These are phyloP conservation scores for Starmerella stellata DNA, from an alignment of 805 yeast genomes.

Conservation along the genomic window DNA sequence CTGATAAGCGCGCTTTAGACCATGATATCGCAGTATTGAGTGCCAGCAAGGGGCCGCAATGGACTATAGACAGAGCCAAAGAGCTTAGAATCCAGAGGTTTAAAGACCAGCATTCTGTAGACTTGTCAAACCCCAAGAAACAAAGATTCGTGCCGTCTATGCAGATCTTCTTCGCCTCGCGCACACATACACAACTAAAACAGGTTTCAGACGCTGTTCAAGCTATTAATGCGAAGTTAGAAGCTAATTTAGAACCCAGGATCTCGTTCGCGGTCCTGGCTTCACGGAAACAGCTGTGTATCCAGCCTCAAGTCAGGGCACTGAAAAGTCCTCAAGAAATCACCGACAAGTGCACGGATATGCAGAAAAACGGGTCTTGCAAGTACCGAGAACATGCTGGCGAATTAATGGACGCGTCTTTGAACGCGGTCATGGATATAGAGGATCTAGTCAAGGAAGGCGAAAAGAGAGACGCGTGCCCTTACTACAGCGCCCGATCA, in stretches of 20 bases:
- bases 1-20: conserved; percentile 11
- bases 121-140: not conserved
- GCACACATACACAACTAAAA: conserved; percentile 77
- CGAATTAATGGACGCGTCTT: conserved; percentile 24
- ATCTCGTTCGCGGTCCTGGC: conserved; percentile 44
- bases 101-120: conserved; percentile 4
- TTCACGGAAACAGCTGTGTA: conserved; percentile 71
- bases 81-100: conserved; percentile 13
- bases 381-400: conserved; percentile 26
- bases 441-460: conserved; percentile 62
- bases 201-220: conserved; percentile 63
- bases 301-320: conserved; percentile 42
- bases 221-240: conserved; percentile 34
- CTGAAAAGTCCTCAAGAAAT: conserved; percentile 35
- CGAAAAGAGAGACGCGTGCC: conserved; percentile 40
- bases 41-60: conserved; percentile 45
- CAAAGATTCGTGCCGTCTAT: conserved; percentile 20
- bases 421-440: conserved; percentile 54
- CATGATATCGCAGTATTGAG: conserved; percentile 17
- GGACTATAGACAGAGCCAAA: conserved; percentile 36
- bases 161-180: conserved; percentile 52
- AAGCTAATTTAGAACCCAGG: conserved; percentile 47
- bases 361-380: conserved; percentile 35
- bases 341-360: conserved; percentile 65
- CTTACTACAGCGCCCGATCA: conserved; percentile 58